Base-by-base conservation (phyloP, 2,329 filamentous ascomycete genomes). In the Colletotrichum lupini region DNA sequence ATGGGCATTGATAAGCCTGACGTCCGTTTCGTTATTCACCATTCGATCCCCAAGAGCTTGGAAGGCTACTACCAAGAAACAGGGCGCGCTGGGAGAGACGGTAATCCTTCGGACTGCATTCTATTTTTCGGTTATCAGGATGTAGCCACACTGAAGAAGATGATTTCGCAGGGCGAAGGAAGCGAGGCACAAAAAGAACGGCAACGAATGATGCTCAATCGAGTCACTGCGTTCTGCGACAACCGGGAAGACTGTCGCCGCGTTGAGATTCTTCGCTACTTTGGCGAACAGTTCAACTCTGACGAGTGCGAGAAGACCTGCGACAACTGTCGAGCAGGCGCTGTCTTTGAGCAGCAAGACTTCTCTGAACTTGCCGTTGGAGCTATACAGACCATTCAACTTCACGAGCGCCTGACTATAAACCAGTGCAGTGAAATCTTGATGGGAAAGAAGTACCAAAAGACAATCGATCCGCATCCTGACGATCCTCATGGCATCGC, bases 1-100 rank as follows among this genome's bases (percentile, higher is more conserved):
- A 99, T 99, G 97, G 97, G 97, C n/a, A 99, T 99, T 76, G 97
- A 99, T 85, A 99, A 99, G 82, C 91, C 95, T 0, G 93, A 99
- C 80, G 97, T 99, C 60, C 93, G 97, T 32, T 99, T 97, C 80
- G 97, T 99, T 42, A 94, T 99, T 53, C 97, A 99, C 80, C 93
- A 97, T 78, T 94, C 92, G 56, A 87, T 99, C 6, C 97, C 97
- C 1, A 98, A 99, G 83, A 98, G 95, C 78, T 85, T 99, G 67
- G 97, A 99, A 83, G 97, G 97, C 0, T 99, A 99, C 82, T 99
- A 99, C 79, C 97, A 99, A 81, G 97, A 99, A 82, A 99, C 97
- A 57, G 97, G 97, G 1, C 93, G 97, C 77, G 97, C 97, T 72
- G 97, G 97, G 7, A 91, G 97, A 80, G 97, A 99, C 81, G 96